phyloP scores from a whole-genome alignment of 2,329 filamentous ascomycete genomes.

The Exophiala aquamarina region DNA sequence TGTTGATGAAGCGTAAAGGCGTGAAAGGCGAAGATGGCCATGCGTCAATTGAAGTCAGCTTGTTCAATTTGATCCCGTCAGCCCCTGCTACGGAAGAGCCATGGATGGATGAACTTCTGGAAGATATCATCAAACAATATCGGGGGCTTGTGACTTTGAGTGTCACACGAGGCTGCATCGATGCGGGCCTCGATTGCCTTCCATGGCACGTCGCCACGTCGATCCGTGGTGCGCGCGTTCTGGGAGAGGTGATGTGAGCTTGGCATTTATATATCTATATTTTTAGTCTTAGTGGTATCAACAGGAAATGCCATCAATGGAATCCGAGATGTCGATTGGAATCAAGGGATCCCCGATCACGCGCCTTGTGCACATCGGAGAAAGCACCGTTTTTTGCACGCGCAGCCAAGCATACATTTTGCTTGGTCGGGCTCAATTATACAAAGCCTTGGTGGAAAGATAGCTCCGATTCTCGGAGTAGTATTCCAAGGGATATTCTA shows the following conservation, averaged over 20 bases:
- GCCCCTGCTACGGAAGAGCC: conserved; percentile 10
- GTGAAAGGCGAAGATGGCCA: conserved; percentile 42
- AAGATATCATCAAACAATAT: conserved; percentile 45
- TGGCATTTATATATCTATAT: no score
- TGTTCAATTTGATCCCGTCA: conserved; percentile 36
- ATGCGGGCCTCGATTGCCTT: conserved; percentile 40
- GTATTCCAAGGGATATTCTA: no score
- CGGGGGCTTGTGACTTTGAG: conserved; percentile 45
- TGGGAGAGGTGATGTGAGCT: conserved; percentile 20
- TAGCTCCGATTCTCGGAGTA: no score
- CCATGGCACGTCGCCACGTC: conserved; percentile 51
- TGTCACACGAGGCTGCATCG: conserved; percentile 42
- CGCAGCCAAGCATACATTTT: no score
- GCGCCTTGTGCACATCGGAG: no score
- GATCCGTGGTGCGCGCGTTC: conserved; percentile 33
- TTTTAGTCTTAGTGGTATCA: no score
- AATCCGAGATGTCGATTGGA: no score
- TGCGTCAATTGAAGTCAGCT: conserved; percentile 41
- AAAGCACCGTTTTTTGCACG: no score
- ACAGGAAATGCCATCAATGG: background rate
- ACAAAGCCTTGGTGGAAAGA: no score
- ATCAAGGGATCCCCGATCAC: background rate
- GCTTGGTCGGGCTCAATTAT: no score
- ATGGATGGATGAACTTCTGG: conserved; percentile 35
- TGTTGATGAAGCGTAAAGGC: conserved; percentile 47